A percentile compares a stretch with the other conserved stretches of the same genome.
Evolutionary conservation across 2,329 filamentous ascomycete genomes (phyloP).

Genomic region (Orbilia brochopaga): DNA sequence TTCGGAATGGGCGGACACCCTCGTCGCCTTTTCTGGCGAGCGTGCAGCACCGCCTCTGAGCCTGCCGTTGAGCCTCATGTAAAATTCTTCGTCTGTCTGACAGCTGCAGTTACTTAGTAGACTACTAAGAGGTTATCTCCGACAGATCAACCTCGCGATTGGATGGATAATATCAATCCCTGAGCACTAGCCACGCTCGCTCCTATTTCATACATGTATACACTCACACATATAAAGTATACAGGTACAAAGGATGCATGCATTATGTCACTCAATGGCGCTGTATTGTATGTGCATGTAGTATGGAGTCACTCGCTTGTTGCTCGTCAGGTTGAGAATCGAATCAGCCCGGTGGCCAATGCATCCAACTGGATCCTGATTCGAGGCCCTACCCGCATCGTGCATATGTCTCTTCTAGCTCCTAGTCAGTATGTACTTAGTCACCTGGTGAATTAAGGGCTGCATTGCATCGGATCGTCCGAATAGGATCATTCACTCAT

Average conservation of each 20-base stretch:
- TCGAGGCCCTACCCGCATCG: slow-evolving; percentile 7
- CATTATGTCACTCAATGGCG: slow-evolving; percentile 49
- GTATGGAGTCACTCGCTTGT: no score
- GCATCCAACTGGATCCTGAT: slow-evolving; percentile 1
- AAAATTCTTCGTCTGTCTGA: slow-evolving; percentile 11
- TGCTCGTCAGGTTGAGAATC: no score
- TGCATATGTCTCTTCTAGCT: neutral
- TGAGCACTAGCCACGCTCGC: slow-evolving; percentile 23
- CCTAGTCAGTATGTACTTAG: no score
- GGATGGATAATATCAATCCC: neutral
- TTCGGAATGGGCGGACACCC: slow-evolving; percentile 21
- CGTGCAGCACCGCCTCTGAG: slow-evolving; percentile 45
- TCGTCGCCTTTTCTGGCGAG: slow-evolving; percentile 26
- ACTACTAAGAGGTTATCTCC: no score
- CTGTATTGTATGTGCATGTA: no score
- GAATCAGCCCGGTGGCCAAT: neutral
- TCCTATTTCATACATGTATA: neutral
- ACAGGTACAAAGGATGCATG: no score
- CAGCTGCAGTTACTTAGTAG: no score
- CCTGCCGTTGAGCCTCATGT: slow-evolving; percentile 46
- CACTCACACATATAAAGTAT: no score
- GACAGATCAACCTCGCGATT: neutral
- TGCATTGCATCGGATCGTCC: neutral
- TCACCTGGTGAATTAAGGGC: neutral
- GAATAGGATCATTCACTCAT: neutral